phyloP scores from a whole-genome alignment of 371 early-diverging fungal species.

The Apophysomyces variabilis region DNA sequence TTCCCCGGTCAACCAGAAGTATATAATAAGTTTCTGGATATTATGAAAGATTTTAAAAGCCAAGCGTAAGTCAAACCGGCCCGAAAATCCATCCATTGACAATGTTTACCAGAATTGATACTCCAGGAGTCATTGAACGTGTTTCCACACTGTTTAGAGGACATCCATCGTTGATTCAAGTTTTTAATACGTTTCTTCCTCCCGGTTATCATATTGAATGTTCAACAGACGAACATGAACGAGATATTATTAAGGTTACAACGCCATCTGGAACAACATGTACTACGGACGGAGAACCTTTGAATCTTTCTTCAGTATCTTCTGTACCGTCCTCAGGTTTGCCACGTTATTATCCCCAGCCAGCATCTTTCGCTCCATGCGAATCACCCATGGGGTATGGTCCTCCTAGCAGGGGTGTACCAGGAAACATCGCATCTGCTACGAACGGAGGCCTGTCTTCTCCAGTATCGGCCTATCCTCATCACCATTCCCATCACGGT shows the following conservation, averaged over 20 bases:
- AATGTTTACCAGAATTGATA: slow-evolving; percentile 77
- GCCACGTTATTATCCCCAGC: slow-evolving; percentile 2
- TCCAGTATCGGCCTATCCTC: slow-evolving; percentile 4
- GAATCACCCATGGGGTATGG: slow-evolving; percentile 4
- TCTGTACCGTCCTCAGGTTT: background rate
- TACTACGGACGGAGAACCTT: slow-evolving; percentile 53
- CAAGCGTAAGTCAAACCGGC: slow-evolving; percentile 70
- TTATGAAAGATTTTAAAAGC: slow-evolving; percentile 99
- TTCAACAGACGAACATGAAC: slow-evolving; percentile 70
- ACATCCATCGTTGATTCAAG: slow-evolving; percentile 91
- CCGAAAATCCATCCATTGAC: background rate
- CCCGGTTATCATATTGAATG: slow-evolving; percentile 96
- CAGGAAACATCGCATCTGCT: background rate
- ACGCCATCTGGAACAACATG: slow-evolving; percentile 83
- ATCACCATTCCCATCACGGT: background rate
- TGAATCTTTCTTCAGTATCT: slow-evolving; percentile 22
- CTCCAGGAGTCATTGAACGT: slow-evolving; percentile 97
- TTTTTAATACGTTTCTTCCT: slow-evolving; percentile 99
- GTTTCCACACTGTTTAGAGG: slow-evolving; percentile 95
- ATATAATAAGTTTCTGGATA: slow-evolving; percentile 97
- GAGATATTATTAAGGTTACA: slow-evolving; percentile 80
- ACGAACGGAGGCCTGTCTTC: background rate
- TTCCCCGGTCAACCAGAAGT: slow-evolving; percentile 94
- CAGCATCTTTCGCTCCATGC: slow-evolving; percentile 2
- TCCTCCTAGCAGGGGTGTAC: slow-evolving; percentile 10